Percentiles rank a stretch among this genome's conserved stretches.
Conservation (phyloP, 352 stramenopile genomes). For the Phytopythium montanum region DNA sequence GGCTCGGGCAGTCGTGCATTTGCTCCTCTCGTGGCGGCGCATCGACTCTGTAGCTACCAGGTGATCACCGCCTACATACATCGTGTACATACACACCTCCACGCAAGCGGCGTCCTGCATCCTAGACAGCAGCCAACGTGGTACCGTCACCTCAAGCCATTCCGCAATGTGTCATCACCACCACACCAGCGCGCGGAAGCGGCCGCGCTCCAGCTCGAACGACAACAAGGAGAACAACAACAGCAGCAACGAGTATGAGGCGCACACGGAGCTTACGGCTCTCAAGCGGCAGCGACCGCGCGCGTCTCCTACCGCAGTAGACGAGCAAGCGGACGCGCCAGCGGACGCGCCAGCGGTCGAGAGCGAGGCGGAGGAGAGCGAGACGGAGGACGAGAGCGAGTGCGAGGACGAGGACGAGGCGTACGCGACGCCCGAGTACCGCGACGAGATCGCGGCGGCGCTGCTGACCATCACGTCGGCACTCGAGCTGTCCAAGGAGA, state of each 20-base stretch:
- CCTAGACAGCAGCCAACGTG: neutral
- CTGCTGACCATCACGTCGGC: slow-evolving; percentile 65
- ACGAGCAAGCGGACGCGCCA: neutral
- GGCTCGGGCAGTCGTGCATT: too few species aligned
- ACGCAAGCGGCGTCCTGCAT: too few species aligned
- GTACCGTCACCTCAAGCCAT: neutral
- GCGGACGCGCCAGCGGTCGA: neutral
- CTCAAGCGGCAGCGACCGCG: slow-evolving; percentile 14
- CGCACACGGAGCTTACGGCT: neutral
- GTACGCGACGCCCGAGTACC: slow-evolving; percentile 29
- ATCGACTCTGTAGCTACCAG: too few species aligned
- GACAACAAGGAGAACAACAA: slow-evolving; percentile 2
- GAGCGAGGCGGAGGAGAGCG: slow-evolving; percentile 8
- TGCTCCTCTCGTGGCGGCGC: too few species aligned
- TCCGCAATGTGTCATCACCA: slow-evolving; percentile 11
- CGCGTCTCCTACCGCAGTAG: slow-evolving; percentile 10
- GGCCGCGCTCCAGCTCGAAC: neutral
- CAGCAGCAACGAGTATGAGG: neutral
- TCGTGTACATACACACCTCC: neutral
- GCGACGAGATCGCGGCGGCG: slow-evolving; percentile 61
- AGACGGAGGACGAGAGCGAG: slow-evolving; percentile 5
- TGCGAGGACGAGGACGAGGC: slow-evolving; percentile 16
- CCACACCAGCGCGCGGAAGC: slow-evolving; percentile 2
- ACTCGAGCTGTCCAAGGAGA: slow-evolving; percentile 52
- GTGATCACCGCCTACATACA: neutral